Conservation (phyloP, 768 basidiomycete genomes). For the Suillus paluster region DNA sequence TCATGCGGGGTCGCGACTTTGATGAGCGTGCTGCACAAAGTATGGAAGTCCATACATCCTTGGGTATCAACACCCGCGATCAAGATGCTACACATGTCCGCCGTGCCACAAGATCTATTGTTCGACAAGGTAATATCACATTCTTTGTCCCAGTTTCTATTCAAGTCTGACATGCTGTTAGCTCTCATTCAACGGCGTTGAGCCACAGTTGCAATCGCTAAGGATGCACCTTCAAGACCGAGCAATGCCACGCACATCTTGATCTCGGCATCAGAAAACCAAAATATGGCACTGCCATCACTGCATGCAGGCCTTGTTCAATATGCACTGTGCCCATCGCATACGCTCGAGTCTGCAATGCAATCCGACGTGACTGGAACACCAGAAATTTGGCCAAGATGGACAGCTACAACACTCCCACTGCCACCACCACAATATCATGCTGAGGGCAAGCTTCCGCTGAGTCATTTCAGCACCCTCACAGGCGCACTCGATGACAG, state of each 20-base stretch:
- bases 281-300: too few species aligned
- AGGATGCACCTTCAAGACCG: neutral
- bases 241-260: too few species aligned
- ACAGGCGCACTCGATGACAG: too few species aligned
- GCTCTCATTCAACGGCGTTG: neutral
- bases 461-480: too few species aligned
- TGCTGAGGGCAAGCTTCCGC: neutral
- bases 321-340: too few species aligned
- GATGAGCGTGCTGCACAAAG: slow-evolving; percentile 49
- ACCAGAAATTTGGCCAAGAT: too few species aligned
- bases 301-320: too few species aligned
- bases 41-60: neutral
- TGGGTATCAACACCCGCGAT: neutral
- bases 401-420: too few species aligned
- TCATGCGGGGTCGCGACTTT: slow-evolving; percentile 21
- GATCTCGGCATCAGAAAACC: too few species aligned
- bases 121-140: neutral
- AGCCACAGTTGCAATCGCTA: neutral
- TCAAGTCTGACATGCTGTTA: neutral
- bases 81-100: neutral
- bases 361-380: too few species aligned
- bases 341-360: too few species aligned
- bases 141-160: neutral
- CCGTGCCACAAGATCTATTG: neutral
- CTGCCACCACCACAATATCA: neutral